Conservation (phyloP, 176 grass and related monocot genomes). For the Sorghum bicolor region DNA sequence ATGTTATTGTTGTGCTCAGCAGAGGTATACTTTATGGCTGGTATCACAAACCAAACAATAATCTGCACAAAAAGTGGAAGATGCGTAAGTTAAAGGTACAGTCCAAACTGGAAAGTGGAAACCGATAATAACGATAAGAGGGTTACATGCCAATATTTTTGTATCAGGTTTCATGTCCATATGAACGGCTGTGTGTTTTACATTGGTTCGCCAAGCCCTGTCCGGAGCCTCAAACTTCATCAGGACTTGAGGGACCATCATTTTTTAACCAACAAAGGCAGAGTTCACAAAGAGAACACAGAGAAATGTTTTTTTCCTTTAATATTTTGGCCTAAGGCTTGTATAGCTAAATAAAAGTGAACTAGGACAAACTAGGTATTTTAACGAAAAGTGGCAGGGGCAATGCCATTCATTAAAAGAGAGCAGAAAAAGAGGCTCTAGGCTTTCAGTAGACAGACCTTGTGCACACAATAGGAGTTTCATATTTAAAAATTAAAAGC, state of each 20-base stretch:
- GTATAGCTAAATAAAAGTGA: not conserved
- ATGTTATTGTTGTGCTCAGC: constrained; percentile 91
- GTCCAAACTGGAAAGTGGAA: not conserved
- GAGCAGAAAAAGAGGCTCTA: not conserved
- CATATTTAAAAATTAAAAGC: not conserved
- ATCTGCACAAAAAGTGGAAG: constrained; percentile 60
- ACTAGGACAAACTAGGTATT: not conserved
- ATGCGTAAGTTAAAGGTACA: constrained; percentile 27
- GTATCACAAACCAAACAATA: constrained; percentile 92
- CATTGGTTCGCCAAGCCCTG: not conserved
- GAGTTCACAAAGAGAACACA: not conserved
- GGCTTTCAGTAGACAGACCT: not conserved
- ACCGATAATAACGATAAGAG: not conserved
- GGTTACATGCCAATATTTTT: not conserved
- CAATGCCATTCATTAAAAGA: not conserved
- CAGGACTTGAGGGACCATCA: not conserved
- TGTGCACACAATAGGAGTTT: not conserved
- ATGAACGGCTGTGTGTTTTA: not conserved
- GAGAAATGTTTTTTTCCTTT: not conserved
- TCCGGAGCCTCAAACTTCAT: not conserved
- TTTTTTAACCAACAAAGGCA: not conserved
- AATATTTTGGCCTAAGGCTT: not conserved
- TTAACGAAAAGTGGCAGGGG: not conserved
- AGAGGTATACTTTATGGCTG: constrained; percentile 65
- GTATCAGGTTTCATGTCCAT: not conserved